phyloP scores from a whole-genome alignment of 306 rosid genomes.

The Ochetophila trinervis region DNA sequence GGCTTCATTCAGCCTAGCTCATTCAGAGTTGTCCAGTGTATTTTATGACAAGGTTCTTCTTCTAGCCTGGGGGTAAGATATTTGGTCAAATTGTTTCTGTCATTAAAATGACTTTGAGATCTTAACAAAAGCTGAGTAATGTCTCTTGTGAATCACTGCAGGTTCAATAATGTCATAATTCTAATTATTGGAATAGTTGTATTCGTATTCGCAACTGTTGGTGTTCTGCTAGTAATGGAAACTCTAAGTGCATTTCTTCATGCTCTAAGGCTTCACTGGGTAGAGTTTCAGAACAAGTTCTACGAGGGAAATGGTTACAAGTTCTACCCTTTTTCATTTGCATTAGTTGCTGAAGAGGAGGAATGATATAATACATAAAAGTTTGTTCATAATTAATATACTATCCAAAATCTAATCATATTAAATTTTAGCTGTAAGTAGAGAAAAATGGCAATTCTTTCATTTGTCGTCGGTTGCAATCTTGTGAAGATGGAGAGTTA shows the following conservation, averaged over 20 bases:
- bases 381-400: background rate
- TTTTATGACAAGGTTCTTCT: slow-evolving; percentile 73
- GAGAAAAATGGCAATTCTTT: background rate
- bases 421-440: background rate
- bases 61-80: slow-evolving; percentile 43
- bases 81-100: background rate
- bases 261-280: slow-evolving; percentile 89
- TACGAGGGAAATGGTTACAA: slow-evolving; percentile 74
- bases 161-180: slow-evolving; percentile 56
- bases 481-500: no score
- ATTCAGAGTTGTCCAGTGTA: slow-evolving; percentile 80
- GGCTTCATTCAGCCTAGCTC: slow-evolving; percentile 57
- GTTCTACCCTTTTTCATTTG: slow-evolving; percentile 68
- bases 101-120: background rate
- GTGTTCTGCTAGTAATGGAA: slow-evolving; percentile 76
- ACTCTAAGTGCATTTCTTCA: slow-evolving; percentile 83
- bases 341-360: slow-evolving; percentile 47
- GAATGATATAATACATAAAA: slow-evolving; percentile 28
- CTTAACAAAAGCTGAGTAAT: background rate
- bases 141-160: slow-evolving; percentile 26
- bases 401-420: background rate
- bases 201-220: slow-evolving; percentile 66
- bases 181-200: slow-evolving; percentile 54
- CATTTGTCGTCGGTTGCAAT: background rate
- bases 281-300: slow-evolving; percentile 77